Evolutionary conservation across 2,329 filamentous ascomycete species (phyloP), one percentile per base, ranked within the genome.

Genomic region (Parafenestella ontariensis): DNA sequence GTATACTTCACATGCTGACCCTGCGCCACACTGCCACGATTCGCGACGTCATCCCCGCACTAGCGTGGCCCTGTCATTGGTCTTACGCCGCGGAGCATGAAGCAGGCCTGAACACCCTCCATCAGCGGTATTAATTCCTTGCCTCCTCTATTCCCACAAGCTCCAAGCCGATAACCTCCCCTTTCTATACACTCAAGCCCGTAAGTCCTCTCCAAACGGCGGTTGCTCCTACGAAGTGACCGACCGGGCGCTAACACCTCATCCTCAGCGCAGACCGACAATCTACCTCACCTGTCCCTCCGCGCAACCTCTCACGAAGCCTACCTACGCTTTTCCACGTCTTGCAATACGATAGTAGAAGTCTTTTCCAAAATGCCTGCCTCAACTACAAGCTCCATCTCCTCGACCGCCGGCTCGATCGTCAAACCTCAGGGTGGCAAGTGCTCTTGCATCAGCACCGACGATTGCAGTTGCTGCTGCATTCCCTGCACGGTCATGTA

Each of bases 401-500:
- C 71, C 24, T 70, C 71, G 7, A 46, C 68, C 50, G 62, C 72
- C 3, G 54, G 68, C 34, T 72, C 72, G n/a, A 62, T 76, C 46
- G 64, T 63, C 24, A 76, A 76, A 56, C 72, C 73, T n/a, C 63
- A 62, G 40, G 66, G 69, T 0, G 61, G 65, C 24, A 71, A 75
- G 61, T 61, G 62, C 58, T 61, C 64, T 17, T 71, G 68, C 56
- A 49, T 66, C 42, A 70, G 65, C 50, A 69, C 64, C 29, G 69
- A 70, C 23, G 68, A 70, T 43, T 73, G 71, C 62, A 60, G 57
- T 39, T 74, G 65, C 65, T 75, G 72, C 67, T 62, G 58, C 58
- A 68, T 75, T 36, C 73, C 73, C 5, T 76, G 73, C 57, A 73
- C 70, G 0, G 72, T 75, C 46, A 76, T 76, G 72, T 76, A 66